These are phyloP conservation scores for Boletus smithii DNA, from an alignment of 1,284 basidiomycete species.

Conservation along the genomic window DNA sequence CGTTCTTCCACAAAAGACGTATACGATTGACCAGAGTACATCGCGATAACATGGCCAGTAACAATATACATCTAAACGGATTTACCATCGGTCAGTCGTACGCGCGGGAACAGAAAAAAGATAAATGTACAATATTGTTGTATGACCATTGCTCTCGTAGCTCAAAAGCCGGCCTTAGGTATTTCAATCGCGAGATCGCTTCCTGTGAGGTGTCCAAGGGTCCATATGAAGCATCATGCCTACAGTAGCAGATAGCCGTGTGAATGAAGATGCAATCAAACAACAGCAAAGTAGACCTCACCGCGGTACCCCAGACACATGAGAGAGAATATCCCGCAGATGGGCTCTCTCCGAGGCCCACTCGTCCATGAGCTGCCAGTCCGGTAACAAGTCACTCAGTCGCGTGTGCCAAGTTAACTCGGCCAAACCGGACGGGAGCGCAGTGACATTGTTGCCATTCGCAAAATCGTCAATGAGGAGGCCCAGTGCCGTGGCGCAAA, in stretches of 20 bases:
- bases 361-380: slow-evolving; percentile 36
- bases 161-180: slow-evolving; percentile 38
- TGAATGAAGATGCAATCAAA: background rate
- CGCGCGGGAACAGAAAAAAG: background rate
- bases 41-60: slow-evolving; percentile 34
- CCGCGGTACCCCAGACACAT: slow-evolving; percentile 39
- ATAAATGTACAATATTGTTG: slow-evolving; percentile 38
- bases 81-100: background rate
- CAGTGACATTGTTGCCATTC: slow-evolving; percentile 34
- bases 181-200: slow-evolving; percentile 30
- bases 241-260: slow-evolving; percentile 2
- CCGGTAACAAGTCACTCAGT: slow-evolving; percentile 36
- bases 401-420: slow-evolving; percentile 37
- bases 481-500: slow-evolving; percentile 39
- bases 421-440: slow-evolving; percentile 33
- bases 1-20: slow-evolving; percentile 33
- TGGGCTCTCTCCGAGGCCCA: slow-evolving; percentile 36
- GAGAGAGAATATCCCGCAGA: slow-evolving; percentile 38
- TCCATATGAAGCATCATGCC: slow-evolving; percentile 37
- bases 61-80: slow-evolving; percentile 36
- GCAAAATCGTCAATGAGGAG: slow-evolving; percentile 41
- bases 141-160: slow-evolving; percentile 41
- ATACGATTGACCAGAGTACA: slow-evolving; percentile 34
- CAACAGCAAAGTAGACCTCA: slow-evolving; percentile 9
- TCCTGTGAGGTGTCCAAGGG: slow-evolving; percentile 29